Base-by-base conservation (phyloP, 345 rosid genomes). In the Punica granatum region DNA sequence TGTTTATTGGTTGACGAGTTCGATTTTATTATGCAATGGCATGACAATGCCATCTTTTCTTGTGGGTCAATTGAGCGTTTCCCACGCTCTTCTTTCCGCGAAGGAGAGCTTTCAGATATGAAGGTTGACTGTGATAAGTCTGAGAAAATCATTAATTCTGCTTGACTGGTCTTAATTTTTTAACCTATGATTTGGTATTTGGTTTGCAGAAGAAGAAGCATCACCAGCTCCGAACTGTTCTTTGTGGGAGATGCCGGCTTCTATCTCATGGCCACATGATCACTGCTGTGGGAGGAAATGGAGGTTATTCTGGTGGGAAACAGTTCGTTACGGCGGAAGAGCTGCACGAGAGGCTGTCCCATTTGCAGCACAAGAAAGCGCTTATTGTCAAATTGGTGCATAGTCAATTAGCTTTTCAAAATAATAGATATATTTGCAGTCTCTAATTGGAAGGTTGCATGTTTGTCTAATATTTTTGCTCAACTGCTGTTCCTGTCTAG, bases 261-360 rank as follows among this genome's bases (percentile, higher is more conserved):
- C 77, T 93, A 66, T 87, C 97, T 67, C 98, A 93, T 76, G 98
- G 98, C 62, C 97, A 86, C 71, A 93, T 93, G 97, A 82, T 93
- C 67, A 90, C 96, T 23, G 96, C 96, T 62, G 98, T 93, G 12
- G 98, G 97, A 75, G 98, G 98, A 25, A 87, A 93, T 74, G 98
- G 98, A 39, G 98, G 98, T 4, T 93, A 93, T 74, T 37, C 97
- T 43, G 94, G 98, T 58, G 92, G 96, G 31, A 90, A 89, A 75
- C 98, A 90, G 67, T 93, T 93, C 65, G 88, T 90, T 68, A 71
- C 84, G 0, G 98, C 97, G 14, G 92, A 93, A 56, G 84, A 90
- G 76, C 96, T 93, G 37, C 82, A 96, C 3, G 86, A 90, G 69
- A 93, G 91, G 70, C 90, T 93, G 46, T 90, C 92, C 75, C 92